Base-by-base conservation (phyloP, 2,329 filamentous ascomycete genomes). In the Exserohilum rostratum region DNA sequence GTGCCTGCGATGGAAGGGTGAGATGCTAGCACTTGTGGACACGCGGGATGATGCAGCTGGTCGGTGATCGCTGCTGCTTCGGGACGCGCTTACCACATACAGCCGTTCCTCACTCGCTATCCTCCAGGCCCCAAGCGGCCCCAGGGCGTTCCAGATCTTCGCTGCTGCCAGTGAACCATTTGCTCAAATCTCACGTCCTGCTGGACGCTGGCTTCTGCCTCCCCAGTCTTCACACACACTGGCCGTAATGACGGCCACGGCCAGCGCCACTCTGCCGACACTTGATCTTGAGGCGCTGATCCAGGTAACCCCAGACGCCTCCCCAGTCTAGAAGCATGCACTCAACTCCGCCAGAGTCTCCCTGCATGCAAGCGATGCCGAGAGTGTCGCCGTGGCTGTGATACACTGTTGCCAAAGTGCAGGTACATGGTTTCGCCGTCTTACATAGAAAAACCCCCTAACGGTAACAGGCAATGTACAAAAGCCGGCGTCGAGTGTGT, bases 341-440 rank as follows among this genome's bases (percentile, higher is more conserved):
- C 54, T 64, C 42, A 64, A 55, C 48, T 30, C 31, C 25, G 39
- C 45, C 53, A 69, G 66, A 67, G 61, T 48, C 64, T 73, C 30
- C 71, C 71, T 42, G 71, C 71, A 48, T 74, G 71, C 55, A 72
- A 71, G 51, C 58, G 71, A 50, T 73, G 71, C 59, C 66, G 72
- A 30, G 69, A 74, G 29, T 72, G 70, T 53, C 69, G 72, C 47
- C 68, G 71, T 38, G 71, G 71, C 40, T 73, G 71, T 62, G 70
- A 74, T 58, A 71, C 70, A n/a, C 55, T 68, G 35, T 65, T 75
- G 20, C 72, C 72, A 45, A 72, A 69, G 48, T 75, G 72, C 66
- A 65, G 67, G 69, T 67, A 62, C 38, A 40, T 38, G 25, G 34
- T 34, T 48, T 18, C 43, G 34, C 31, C 31, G 33, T 53, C 38